Evolutionary conservation across 164 flowering plant genomes (phyloP), one percentile per base, ranked within the genome.

Genomic region (Pachysandra terminalis): DNA sequence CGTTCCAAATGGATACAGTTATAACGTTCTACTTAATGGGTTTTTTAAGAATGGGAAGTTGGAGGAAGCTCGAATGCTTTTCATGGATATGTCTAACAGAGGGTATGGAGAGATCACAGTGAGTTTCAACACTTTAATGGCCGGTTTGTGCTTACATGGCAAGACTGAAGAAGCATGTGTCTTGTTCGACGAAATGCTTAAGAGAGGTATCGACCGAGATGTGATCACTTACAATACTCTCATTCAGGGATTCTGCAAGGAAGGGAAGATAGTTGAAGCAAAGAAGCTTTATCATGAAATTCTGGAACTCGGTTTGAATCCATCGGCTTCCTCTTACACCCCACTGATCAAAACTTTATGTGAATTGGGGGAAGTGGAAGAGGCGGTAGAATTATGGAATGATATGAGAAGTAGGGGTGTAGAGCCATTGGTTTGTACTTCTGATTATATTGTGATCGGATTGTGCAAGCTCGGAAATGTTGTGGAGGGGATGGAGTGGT

Each of bases 1-100:
- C 2, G 28, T 48, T 52, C 95, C 93, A 9, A 82, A 85, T 69
- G 82, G 78, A 51, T 78, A 81, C 73, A 86, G 89, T 9, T 89
- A 87, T 66, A 86, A 73, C 71, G 81, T 75, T 0, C 66, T 89
- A 51, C 78, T 91, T 49, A 65, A 77, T 77, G 91, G 89, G 28
- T 74, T 68, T 51, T 89, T 56, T 45, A 75, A 71, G 70, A 66
- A 15, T 49, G 84, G 82, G 41, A 59, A 79, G 19, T 27, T 83
- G 12, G 77, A 72, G 45, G 78, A 78, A 68, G 91, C 88, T 19
- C 19, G 41, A 72, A 77, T 67, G 65, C 75, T 91, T 64, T 75
- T 70, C 41, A 63, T 68, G 61, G 90, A 86, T 71, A 89, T 89
- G 91, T 59, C 74, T 48, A 71, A 64, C n/a, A 79, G 49, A 75